These are phyloP conservation scores for Fusarium chaquense DNA, from an alignment of 2,329 filamentous ascomycete species.

Conservation along the genomic window DNA sequence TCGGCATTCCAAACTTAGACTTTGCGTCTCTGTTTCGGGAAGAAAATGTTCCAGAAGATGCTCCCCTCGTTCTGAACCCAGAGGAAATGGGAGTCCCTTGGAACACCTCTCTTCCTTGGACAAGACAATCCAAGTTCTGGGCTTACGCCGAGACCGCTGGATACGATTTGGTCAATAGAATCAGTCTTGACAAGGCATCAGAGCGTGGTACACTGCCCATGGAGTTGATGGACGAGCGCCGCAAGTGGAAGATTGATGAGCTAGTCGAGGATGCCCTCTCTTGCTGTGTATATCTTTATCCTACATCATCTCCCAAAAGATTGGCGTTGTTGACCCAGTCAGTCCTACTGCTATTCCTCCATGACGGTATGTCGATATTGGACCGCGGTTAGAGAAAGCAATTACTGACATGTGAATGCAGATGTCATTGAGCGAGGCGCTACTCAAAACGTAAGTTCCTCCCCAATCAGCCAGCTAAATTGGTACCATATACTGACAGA, in stretches of 20 bases:
- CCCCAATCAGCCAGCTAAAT: rapidly evolving
- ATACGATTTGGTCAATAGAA: conserved; percentile 5
- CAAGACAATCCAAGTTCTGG: conserved; percentile 27
- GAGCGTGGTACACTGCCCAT: conserved; percentile 13
- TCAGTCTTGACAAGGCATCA: conserved; percentile 21
- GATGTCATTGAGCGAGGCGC: conserved; percentile 28
- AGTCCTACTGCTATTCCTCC: conserved; percentile 19
- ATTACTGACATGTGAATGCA: neutral
- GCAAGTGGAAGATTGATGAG: conserved; percentile 25
- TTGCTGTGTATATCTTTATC: conserved; percentile 22
- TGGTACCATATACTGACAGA: neutral
- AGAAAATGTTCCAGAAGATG: conserved; percentile 1
- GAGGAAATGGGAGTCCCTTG: conserved; percentile 8
- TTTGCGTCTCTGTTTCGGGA: conserved; percentile 15
- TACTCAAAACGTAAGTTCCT: conserved; percentile 13
- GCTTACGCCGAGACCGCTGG: conserved; percentile 4
- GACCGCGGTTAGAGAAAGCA: rapidly evolving
- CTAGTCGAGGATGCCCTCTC: conserved; percentile 27
- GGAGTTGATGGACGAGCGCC: conserved; percentile 23
- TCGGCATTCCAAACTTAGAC: conserved; percentile 2
- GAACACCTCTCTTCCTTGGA: conserved; percentile 24
- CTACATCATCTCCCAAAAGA: conserved; percentile 12
- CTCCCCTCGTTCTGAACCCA: conserved; percentile 7
- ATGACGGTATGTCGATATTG: conserved; percentile 4
- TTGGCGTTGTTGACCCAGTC: conserved; percentile 23